Evolutionary conservation across 2,329 filamentous ascomycete species (phyloP), one percentile per base, ranked within the genome.

Genomic region (Pezicula rhizophila): DNA sequence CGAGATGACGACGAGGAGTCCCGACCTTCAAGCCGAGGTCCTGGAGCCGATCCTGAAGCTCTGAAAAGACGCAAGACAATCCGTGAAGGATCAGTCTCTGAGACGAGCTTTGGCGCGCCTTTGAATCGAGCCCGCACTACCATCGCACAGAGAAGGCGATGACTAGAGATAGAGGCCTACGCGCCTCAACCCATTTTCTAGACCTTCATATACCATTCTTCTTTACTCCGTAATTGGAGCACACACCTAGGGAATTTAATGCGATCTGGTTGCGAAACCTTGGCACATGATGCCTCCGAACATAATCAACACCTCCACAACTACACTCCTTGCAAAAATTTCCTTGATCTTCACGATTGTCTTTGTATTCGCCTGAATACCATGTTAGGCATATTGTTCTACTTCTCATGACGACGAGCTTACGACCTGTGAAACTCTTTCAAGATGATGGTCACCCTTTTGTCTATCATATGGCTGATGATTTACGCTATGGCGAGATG

Each of bases 51-150:
- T 40, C 70, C 82, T 53, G 79, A 86, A 42, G 75, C 77, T 18
- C 68, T 85, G 51, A 95, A 95, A 72, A 82, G 89, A 57, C 83
- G 88, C 55, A 92, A 91, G 74, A 91, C 87, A 0, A 75, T 87
- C 57, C 78, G 81, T 54, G 83, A 88, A 58, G 71, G 75, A 10
- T 70, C 73, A 2, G 72, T 77, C n/a, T 69, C 76, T n/a, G 60
- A 70, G 18, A 68, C 76, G 18, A 66, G 64, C 15, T 79, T 78
- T 58, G 75, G 79, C 43, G 58, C 71, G 15, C 68, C 56, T 34
- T 47, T 78, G 62, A 74, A 65, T 54, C 73, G 75, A 53, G 66
- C 74, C 46, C 66, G 72, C 33, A 69, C 75, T 3, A 65, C 70
- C 18, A 68, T 78, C 48, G 64, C 69, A 28, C 66, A 69, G 55